A percentile compares a stretch with the other conserved stretches of the same genome.
Conservation (phyloP, 306 rosid species). For the Rosa lucieae region DNA sequence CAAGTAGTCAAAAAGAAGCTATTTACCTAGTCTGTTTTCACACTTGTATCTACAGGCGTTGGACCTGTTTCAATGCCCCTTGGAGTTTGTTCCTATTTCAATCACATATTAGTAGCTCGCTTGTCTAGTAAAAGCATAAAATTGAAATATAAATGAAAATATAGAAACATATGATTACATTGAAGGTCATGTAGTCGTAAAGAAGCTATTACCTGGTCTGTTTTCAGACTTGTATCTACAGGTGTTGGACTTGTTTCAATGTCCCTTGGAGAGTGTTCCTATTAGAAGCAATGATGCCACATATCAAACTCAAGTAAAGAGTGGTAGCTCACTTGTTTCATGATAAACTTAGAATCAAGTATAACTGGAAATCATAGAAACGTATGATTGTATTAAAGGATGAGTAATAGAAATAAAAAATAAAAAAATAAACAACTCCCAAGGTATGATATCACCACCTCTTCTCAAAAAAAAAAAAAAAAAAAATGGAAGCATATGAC, state of each 20-base stretch:
- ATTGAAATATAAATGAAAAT: not conserved
- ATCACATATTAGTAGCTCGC: too few relatives aligned
- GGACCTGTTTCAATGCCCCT: too few relatives aligned
- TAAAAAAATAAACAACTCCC: too few relatives aligned
- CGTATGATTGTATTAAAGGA: too few relatives aligned
- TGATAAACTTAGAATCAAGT: too few relatives aligned
- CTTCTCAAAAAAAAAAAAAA: too few relatives aligned
- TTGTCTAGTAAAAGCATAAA: too few relatives aligned
- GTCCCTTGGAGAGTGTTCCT: not conserved
- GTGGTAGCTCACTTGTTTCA: too few relatives aligned
- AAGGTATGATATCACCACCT: too few relatives aligned
- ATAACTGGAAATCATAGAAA: too few relatives aligned
- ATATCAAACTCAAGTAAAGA: not conserved
- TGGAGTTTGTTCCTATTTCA: not conserved
- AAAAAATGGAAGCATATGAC: too few relatives aligned
- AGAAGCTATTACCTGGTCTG: not conserved
- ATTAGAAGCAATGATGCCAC: conserved; percentile 6
- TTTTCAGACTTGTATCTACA: not conserved
- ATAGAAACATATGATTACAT: not conserved
- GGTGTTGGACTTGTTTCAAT: not conserved
- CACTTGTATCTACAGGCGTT: not conserved
- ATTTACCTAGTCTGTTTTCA: not conserved
- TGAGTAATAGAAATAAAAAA: not conserved
- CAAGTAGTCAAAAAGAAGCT: not conserved
- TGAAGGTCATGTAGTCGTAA: not conserved